Percentiles rank a stretch among this genome's conserved stretches.
These are phyloP conservation scores for Kwoniella newhampshirensis DNA, from an alignment of 768 basidiomycete species.

Conservation along the genomic window DNA sequence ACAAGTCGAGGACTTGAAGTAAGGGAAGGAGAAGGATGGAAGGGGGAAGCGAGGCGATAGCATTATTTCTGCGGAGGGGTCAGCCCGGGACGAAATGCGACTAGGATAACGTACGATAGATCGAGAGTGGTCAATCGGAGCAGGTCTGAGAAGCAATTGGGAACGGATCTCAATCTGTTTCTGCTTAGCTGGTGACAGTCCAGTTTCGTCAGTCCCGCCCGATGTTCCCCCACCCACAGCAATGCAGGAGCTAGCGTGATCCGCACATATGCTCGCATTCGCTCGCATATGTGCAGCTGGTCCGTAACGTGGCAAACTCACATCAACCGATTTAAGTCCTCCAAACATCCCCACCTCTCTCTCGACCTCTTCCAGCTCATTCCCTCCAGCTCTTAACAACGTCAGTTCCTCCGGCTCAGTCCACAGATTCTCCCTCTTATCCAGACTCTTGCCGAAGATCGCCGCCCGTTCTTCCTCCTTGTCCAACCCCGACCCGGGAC, in stretches of 20 bases:
- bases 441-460: constrained; percentile 26
- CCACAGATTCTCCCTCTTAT: constrained; percentile 26
- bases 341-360: constrained; percentile 49
- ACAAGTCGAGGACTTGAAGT: constrained; percentile 44
- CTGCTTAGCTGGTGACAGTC: constrained; percentile 24
- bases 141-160: constrained; percentile 45
- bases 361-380: constrained; percentile 36
- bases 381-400: constrained; percentile 33
- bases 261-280: too few species aligned
- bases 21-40: constrained; percentile 43
- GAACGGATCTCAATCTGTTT: constrained; percentile 38
- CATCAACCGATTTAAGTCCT: constrained; percentile 42
- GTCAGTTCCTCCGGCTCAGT: constrained; percentile 47
- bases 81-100: background rate
- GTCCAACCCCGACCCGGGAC: constrained; percentile 7
- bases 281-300: too few species aligned
- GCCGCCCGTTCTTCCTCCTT: constrained; percentile 20
- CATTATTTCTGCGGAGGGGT: constrained; percentile 30
- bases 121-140: constrained; percentile 41
- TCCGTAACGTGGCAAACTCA: too few species aligned
- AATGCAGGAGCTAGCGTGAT: too few species aligned
- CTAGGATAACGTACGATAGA: constrained; percentile 37
- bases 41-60: constrained; percentile 34
- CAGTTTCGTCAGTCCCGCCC: background rate
- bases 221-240: too few species aligned